Evolutionary conservation across 2,329 filamentous ascomycete genomes (phyloP), one percentile per base, ranked within the genome.

Genomic region (Nigrospora osmanthi): DNA sequence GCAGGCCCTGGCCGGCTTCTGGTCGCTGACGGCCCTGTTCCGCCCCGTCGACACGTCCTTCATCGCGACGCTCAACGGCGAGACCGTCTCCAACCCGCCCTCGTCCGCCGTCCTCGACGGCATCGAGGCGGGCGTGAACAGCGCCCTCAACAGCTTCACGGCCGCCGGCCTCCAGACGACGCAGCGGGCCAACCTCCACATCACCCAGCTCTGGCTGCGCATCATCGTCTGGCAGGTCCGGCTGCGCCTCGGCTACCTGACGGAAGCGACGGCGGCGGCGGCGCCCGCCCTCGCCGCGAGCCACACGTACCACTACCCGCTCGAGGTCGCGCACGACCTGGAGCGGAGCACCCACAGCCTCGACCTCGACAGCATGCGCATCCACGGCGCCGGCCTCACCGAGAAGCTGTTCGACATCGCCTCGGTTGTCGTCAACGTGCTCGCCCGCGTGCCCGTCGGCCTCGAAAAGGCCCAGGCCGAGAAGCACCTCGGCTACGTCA

Each of bases 401-500:
- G 69, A 72, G 45, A 72, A 72, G 48, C 49, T 72, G 0, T 72
- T 69, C 35, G 69, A 72, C 33, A 61, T 72, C 23, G 67, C 68
- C 0, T 71, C 65, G 1, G 63, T 68, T 0, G 65, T 70, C 2
- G 62, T 70, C 1, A 69, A 72, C 39, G 69, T 72, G 2, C 52
- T 72, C 1, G 68, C 69, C 0, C 60, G 67, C 1, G 61, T 72
- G 0, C 69, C 69, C 51, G 10, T 59, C 7, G 46, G 49, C n/a
- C 41, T 47, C 11, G 48, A 49, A 6, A 46, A 49, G 38, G 57
- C 53, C 0, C 56, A 57, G 0, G 62, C 64, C 0, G 61, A 67
- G 43, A 61, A 68, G 13, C 62, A 70, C 16, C 47, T 71, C 30
- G 44, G 54, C 7, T 69, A 68, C 45, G 47, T 70, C 17, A 52